These are phyloP conservation scores for Aspergillus hortae DNA, from an alignment of 2,329 filamentous ascomycete species.

Conservation along the genomic window DNA sequence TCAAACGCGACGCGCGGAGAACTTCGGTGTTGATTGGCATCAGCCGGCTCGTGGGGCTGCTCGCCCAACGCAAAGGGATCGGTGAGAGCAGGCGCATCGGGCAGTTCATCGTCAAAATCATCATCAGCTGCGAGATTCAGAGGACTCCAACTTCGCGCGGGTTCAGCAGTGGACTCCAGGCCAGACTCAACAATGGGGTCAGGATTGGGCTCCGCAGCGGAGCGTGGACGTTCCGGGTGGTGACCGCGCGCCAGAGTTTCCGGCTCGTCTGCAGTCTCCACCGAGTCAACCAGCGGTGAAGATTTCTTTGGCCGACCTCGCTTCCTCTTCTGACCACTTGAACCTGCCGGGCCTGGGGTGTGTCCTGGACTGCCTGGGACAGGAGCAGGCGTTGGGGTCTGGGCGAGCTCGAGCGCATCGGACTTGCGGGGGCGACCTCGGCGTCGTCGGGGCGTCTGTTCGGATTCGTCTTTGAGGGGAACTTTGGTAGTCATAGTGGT, in stretches of 20 bases:
- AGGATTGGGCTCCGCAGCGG: not conserved
- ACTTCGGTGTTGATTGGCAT: slow-evolving; percentile 10
- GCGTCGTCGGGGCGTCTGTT: slow-evolving; percentile 38
- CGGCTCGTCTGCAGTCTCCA: slow-evolving; percentile 8
- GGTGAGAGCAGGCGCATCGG: slow-evolving; percentile 12
- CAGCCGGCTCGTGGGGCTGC: slow-evolving; percentile 9
- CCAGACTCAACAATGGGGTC: not conserved
- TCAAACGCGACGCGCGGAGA: slow-evolving; percentile 21
- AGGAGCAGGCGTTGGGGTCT: slow-evolving; percentile 25
- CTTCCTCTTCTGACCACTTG: slow-evolving; percentile 30
- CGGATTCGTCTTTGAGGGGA: slow-evolving; percentile 38
- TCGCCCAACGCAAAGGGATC: slow-evolving; percentile 16
- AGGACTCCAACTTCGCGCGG: slow-evolving; percentile 19
- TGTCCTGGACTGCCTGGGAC: slow-evolving; percentile 28
- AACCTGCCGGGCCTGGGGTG: slow-evolving; percentile 27
- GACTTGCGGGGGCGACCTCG: slow-evolving; percentile 45
- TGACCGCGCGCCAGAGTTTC: not conserved
- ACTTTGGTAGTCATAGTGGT: slow-evolving; percentile 39
- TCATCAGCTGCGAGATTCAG: slow-evolving; percentile 28
- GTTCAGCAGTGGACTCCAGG: slow-evolving; percentile 6
- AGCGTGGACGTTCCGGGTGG: not conserved
- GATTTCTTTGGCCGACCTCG: slow-evolving; percentile 38
- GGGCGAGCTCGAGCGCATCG: slow-evolving; percentile 26
- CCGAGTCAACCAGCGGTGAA: slow-evolving; percentile 13
- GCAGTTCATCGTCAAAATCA: slow-evolving; percentile 18